phyloP scores from a whole-genome alignment of 1,139 yeast species.

The Arxiozyma telluris region DNA sequence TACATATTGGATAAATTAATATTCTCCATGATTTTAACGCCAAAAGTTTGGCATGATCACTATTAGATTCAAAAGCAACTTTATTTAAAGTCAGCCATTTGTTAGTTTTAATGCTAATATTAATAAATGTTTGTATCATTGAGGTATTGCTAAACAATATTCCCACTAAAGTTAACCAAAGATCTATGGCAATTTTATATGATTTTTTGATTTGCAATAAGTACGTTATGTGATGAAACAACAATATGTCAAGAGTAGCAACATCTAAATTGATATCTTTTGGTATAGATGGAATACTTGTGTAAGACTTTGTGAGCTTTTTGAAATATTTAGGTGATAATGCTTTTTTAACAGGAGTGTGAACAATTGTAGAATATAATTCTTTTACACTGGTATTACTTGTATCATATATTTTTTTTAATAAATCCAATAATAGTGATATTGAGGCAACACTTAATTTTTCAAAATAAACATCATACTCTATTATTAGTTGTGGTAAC shows the following conservation, averaged over 20 bases:
- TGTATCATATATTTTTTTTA: slow-evolving; percentile 17
- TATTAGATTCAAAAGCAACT: slow-evolving; percentile 10
- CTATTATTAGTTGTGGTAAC: slow-evolving; percentile 16
- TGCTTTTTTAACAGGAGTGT: slow-evolving; percentile 2
- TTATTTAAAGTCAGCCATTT: slow-evolving; percentile 21
- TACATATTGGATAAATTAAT: slow-evolving; percentile 17
- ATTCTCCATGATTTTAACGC: slow-evolving; percentile 27
- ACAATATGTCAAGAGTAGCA: slow-evolving; percentile 13
- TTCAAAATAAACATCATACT: slow-evolving; percentile 17
- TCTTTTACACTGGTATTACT: slow-evolving; percentile 5
- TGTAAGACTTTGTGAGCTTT: neutral
- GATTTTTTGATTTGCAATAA: slow-evolving; percentile 15
- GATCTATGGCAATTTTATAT: slow-evolving; percentile 23
- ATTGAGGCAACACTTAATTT: slow-evolving; percentile 16
- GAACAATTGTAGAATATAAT: slow-evolving; percentile 10
- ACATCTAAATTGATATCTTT: neutral
- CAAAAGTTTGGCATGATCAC: slow-evolving; percentile 10
- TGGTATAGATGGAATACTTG: neutral
- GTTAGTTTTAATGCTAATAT: slow-evolving; percentile 3
- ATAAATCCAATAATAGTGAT: slow-evolving; percentile 20
- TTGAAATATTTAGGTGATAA: slow-evolving; percentile 9
- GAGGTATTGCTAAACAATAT: slow-evolving; percentile 17
- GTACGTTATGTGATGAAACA: slow-evolving; percentile 13
- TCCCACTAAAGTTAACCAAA: slow-evolving; percentile 26
- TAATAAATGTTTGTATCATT: slow-evolving; percentile 3